Evolutionary conservation across 78 protist genomes (phyloP).

Genomic region (Dictyostelium citrinum): DNA sequence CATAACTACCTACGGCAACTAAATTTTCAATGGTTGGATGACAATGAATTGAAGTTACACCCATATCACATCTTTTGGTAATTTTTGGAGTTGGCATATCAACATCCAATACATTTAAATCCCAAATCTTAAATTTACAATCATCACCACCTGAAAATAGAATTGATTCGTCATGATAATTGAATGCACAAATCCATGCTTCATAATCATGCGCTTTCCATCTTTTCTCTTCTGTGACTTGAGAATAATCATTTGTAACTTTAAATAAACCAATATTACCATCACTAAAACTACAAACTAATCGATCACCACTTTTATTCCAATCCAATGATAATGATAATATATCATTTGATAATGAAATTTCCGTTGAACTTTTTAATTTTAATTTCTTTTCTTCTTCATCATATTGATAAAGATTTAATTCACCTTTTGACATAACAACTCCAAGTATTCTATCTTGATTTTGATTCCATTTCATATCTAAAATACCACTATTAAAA

Average conservation of each 20-base stretch:
- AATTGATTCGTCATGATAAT: slow-evolving; percentile 33
- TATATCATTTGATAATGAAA: background rate
- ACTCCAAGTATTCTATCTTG: background rate
- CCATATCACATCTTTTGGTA: slow-evolving; percentile 46
- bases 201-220: slow-evolving; percentile 86
- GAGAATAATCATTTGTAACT: background rate
- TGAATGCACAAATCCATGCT: slow-evolving; percentile 84
- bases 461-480: slow-evolving; percentile 79
- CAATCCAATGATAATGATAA: slow-evolving; percentile 83
- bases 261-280: slow-evolving; percentile 23
- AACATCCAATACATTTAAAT: background rate
- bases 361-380: background rate
- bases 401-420: background rate
- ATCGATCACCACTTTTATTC: background rate
- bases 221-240: background rate
- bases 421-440: slow-evolving; percentile 67
- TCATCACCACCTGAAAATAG: slow-evolving; percentile 87
- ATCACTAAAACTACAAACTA: slow-evolving; percentile 48
- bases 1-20: slow-evolving; percentile 82
- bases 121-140: slow-evolving; percentile 78
- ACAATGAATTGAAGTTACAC: slow-evolving; percentile 80
- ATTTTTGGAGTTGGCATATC: background rate
- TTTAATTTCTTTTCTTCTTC: background rate
- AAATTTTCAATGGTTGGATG: slow-evolving; percentile 55
- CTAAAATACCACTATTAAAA: slow-evolving; percentile 73